A percentile compares a stretch with the other conserved stretches of the same genome.
phyloP scores from a whole-genome alignment of 495 filamentous ascomycete species.

The Lasiosphaeria ovina region DNA sequence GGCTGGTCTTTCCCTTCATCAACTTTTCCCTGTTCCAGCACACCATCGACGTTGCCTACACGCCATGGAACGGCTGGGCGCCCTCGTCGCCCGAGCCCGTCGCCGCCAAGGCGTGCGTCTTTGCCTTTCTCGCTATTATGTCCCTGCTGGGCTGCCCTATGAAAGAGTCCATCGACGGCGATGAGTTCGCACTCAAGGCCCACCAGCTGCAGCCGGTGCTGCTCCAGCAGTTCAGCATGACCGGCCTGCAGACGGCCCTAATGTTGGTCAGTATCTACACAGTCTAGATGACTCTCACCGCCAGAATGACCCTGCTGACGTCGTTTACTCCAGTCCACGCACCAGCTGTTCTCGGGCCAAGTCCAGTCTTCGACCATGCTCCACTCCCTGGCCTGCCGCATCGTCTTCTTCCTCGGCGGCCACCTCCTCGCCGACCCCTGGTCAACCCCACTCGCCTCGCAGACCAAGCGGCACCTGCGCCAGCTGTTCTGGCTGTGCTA shows the following conservation, averaged over 20 bases:
- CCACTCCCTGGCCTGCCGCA: slow-evolving; percentile 41
- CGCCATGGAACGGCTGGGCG: background rate
- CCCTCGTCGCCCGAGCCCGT: slow-evolving; percentile 13
- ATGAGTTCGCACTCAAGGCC: slow-evolving; percentile 36
- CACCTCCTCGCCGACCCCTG: slow-evolving; percentile 29
- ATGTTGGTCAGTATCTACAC: slow-evolving; percentile 40
- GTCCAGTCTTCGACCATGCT: slow-evolving; percentile 45
- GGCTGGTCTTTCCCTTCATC: slow-evolving; percentile 44
- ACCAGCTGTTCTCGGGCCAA: slow-evolving; percentile 46
- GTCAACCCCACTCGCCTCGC: slow-evolving; percentile 5
- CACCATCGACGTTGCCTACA: slow-evolving; percentile 45
- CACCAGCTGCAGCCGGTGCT: slow-evolving; percentile 42
- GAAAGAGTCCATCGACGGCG: slow-evolving; percentile 32
- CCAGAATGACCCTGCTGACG: no score
- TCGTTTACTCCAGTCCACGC: slow-evolving; percentile 32
- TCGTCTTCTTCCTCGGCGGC: slow-evolving; percentile 49
- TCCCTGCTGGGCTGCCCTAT: slow-evolving; percentile 23
- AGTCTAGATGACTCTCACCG: background rate
- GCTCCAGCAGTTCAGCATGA: slow-evolving; percentile 41
- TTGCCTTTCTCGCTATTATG: slow-evolving; percentile 45
- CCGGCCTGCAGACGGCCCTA: slow-evolving; percentile 42
- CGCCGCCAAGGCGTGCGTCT: slow-evolving; percentile 41
- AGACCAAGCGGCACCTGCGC: slow-evolving; percentile 35
- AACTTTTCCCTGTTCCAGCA: slow-evolving; percentile 41
- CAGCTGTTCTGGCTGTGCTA: slow-evolving; percentile 57